Evolutionary conservation across 768 basidiomycete species (phyloP).

Genomic region (Pulveroboletus sp.): DNA sequence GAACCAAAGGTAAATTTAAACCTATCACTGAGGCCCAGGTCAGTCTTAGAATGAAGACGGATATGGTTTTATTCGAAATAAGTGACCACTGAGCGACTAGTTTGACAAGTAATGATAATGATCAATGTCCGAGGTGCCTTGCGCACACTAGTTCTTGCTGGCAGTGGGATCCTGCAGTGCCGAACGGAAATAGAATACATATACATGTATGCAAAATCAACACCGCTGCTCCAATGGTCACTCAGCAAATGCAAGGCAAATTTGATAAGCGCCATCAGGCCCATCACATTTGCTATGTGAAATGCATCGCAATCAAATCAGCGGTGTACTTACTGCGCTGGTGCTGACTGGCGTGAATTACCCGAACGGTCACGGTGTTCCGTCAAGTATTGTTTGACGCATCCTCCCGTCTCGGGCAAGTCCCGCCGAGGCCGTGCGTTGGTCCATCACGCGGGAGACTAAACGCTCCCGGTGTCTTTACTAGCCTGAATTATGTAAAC

Average conservation of each 20-base stretch:
- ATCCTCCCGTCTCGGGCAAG: too few relatives aligned
- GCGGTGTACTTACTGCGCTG: neutral
- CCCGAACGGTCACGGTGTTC: neutral
- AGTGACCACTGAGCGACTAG: too few relatives aligned
- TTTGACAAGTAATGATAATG: neutral
- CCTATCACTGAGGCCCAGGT: too few relatives aligned
- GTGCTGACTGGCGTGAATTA: neutral
- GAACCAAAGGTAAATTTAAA: too few relatives aligned
- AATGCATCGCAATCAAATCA: neutral
- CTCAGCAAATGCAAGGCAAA: neutral
- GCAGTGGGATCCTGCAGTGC: neutral
- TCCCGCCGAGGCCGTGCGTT: too few relatives aligned
- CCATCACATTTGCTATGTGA: conserved; percentile 4
- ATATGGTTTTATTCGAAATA: too few relatives aligned
- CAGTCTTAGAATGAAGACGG: too few relatives aligned
- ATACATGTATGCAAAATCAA: too few relatives aligned
- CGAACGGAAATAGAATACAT: neutral
- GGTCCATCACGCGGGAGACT: too few relatives aligned
- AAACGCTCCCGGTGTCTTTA: too few relatives aligned
- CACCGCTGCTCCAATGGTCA: neutral
- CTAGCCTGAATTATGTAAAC: too few relatives aligned
- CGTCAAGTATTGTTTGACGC: too few relatives aligned
- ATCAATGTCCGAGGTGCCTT: neutral
- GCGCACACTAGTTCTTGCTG: neutral
- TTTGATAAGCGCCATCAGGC: neutral